These are phyloP conservation scores for Penstemon newberryi DNA, from an alignment of 257 asterid species.

Conservation along the genomic window DNA sequence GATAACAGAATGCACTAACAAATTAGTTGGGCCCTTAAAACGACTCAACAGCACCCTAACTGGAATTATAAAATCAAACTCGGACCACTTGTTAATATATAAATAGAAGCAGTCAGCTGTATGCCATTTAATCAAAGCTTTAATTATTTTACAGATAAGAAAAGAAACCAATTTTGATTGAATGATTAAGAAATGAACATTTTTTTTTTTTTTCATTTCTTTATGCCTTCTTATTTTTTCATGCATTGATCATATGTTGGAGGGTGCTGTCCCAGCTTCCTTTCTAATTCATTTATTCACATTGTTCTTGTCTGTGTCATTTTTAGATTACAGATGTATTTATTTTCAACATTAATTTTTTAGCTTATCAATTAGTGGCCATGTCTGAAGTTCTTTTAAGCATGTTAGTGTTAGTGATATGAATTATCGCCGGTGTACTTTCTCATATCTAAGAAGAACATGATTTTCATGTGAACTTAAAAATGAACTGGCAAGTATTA, in stretches of 20 bases:
- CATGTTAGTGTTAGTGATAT: no score
- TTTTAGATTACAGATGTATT: neutral
- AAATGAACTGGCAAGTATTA: no score
- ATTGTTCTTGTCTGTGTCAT: constrained; percentile 1
- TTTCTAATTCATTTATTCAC: neutral
- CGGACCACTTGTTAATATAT: constrained; percentile 15
- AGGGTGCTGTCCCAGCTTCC: constrained; percentile 1
- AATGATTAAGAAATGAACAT: constrained; percentile 22
- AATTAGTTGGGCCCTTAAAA: neutral
- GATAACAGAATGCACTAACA: constrained; percentile 27
- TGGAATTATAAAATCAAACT: neutral
- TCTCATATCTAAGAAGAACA: no score
- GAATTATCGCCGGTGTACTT: no score
- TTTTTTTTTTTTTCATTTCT: neutral
- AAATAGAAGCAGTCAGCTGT: constrained; percentile 16
- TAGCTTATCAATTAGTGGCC: neutral
- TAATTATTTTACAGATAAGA: constrained; percentile 1
- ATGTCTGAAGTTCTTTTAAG: no score
- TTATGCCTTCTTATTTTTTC: constrained; percentile 11
- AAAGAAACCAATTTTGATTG: constrained; percentile 7
- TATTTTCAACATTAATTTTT: neutral
- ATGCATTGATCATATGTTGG: neutral
- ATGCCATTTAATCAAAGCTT: constrained; percentile 14
- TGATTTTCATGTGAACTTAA: no score
- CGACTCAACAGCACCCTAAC: constrained; percentile 14